Evolutionary conservation across 2,329 filamentous ascomycete species (phyloP).

Genomic region (Ceratocystis lukuohia): DNA sequence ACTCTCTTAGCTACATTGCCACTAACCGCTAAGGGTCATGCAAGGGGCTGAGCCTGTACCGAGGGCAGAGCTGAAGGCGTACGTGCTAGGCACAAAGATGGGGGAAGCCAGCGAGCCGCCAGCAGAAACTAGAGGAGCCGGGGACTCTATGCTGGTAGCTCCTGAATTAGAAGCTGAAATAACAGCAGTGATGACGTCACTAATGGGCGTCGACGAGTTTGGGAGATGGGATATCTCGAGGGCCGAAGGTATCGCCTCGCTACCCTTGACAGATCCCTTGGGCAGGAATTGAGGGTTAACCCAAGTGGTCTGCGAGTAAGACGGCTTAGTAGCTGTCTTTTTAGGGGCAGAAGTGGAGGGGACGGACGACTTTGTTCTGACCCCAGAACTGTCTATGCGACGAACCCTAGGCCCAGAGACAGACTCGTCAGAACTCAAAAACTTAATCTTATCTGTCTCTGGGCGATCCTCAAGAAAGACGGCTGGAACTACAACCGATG

Average conservation of each 20-base stretch:
- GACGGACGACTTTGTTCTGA: background rate
- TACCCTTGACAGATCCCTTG: background rate
- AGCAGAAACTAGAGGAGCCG: background rate
- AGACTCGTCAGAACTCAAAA: background rate
- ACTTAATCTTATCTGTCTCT: background rate
- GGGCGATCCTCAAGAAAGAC: background rate
- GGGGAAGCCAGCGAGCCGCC: background rate
- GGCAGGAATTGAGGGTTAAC: background rate
- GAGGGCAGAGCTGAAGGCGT: background rate
- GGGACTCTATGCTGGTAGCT: background rate
- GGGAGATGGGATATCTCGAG: background rate
- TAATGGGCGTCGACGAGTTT: slow-evolving; percentile 1
- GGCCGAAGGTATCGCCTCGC: background rate
- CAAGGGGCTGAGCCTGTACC: background rate
- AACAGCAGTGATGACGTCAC: background rate
- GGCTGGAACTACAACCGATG: background rate
- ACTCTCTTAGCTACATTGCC: background rate
- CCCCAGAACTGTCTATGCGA: background rate
- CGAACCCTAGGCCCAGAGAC: background rate
- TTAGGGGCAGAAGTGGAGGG: background rate
- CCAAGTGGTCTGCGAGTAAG: background rate
- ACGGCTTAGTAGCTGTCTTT: background rate
- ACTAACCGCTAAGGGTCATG: background rate
- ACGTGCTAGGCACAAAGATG: background rate
- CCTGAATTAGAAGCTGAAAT: background rate